Conservation (phyloP, 1,284 basidiomycete species). For the Mycosarcoma maydis region DNA sequence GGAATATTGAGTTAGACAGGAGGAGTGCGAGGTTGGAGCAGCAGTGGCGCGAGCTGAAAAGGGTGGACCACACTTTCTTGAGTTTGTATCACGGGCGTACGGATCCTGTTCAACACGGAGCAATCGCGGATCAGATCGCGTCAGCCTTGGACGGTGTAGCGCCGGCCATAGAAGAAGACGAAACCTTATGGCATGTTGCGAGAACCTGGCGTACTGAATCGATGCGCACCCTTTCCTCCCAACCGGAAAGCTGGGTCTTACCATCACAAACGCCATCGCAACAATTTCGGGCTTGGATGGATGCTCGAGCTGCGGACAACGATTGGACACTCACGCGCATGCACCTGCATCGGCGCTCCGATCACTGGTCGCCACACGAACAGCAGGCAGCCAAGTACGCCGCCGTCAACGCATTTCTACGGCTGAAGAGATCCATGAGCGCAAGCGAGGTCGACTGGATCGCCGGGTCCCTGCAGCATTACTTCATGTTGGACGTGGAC, state of each 20-base stretch:
- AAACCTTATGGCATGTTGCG: constrained; percentile 17
- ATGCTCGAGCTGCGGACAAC: constrained; percentile 3
- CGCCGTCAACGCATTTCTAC: constrained; percentile 36
- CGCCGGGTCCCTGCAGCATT: constrained; percentile 34
- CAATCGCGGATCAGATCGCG: not conserved
- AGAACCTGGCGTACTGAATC: constrained; percentile 17
- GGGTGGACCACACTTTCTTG: constrained; percentile 22
- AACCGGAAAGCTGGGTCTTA: not conserved
- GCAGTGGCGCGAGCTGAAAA: constrained; percentile 13
- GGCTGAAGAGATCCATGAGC: constrained; percentile 20
- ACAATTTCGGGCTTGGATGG: constrained; percentile 12
- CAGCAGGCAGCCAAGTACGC: constrained; percentile 44
- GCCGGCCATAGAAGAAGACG: constrained; percentile 9
- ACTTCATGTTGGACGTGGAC: constrained; percentile 39
- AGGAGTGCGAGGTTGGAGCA: not conserved
- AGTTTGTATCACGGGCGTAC: constrained; percentile 15
- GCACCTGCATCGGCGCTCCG: constrained; percentile 7
- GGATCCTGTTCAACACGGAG: constrained; percentile 1
- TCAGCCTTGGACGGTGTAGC: not conserved
- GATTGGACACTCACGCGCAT: constrained; percentile 18
- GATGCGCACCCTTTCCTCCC: not conserved
- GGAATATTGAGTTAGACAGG: constrained; percentile 10
- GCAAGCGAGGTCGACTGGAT: constrained; percentile 38
- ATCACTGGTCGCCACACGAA: constrained; percentile 38
- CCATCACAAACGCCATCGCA: not conserved